Evolutionary conservation across 345 rosid species (phyloP).

Genomic region (Ceriops tagal): DNA sequence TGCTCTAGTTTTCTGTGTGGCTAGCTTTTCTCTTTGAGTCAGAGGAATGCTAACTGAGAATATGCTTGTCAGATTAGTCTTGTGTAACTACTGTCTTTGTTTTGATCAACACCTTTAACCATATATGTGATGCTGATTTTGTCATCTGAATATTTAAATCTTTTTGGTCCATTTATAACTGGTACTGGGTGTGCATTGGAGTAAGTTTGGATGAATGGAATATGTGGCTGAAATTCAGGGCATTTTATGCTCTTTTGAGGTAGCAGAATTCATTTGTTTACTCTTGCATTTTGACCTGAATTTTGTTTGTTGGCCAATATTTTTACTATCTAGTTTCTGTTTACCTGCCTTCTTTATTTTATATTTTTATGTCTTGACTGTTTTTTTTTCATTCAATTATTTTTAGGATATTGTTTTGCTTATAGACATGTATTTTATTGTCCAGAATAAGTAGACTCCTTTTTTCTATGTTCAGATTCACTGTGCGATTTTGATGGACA

Average conservation of each 20-base stretch:
- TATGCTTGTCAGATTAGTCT: neutral
- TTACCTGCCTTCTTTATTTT: neutral
- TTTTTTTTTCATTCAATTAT: neutral
- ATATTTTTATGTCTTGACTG: neutral
- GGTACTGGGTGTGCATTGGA: neutral
- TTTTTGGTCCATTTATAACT: neutral
- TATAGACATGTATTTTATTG: neutral
- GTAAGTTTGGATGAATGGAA: neutral
- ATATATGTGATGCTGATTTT: neutral
- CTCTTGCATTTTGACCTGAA: neutral
- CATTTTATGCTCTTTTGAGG: neutral
- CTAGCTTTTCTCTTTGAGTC: neutral
- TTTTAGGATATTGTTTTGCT: neutral
- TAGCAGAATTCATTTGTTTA: neutral
- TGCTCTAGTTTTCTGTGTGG: neutral
- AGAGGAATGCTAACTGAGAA: neutral
- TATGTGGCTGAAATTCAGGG: neutral
- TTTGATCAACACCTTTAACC: neutral
- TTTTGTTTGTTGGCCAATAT: neutral
- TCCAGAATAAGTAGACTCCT: neutral
- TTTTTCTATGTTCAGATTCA: neutral
- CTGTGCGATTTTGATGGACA: neutral
- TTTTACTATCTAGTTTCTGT: neutral
- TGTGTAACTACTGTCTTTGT: neutral
- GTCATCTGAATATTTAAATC: neutral